Conservation (phyloP, 305 asterid genomes). For the Lippia alba region DNA sequence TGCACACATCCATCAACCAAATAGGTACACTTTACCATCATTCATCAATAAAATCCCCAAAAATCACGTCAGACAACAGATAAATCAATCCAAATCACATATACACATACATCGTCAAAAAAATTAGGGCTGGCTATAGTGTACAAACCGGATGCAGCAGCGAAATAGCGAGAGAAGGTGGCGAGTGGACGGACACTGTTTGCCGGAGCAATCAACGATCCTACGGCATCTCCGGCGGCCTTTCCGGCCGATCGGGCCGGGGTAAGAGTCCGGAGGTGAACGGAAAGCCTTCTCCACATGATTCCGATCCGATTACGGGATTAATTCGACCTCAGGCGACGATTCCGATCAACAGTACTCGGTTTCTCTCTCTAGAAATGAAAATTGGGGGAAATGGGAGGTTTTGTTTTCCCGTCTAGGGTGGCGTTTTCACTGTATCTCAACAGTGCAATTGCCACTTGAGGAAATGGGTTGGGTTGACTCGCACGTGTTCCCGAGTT, state of each 20-base stretch:
- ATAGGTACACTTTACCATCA: neutral
- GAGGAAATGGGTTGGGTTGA: conserved; percentile 6
- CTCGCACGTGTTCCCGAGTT: neutral
- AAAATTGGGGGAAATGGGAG: conserved; percentile 7
- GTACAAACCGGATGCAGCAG: conserved; percentile 45
- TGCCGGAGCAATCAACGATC: conserved; percentile 33
- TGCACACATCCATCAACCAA: conserved; percentile 8
- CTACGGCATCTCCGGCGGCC: conserved; percentile 30
- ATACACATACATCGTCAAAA: neutral
- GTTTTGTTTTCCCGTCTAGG: conserved; percentile 6
- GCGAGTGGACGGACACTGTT: conserved; percentile 34
- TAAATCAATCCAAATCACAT: neutral
- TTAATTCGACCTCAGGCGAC: conserved; percentile 35
- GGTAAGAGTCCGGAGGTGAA: conserved; percentile 43
- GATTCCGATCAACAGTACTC: conserved; percentile 7
- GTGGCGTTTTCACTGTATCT: conserved; percentile 21
- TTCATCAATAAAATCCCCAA: conserved; percentile 22
- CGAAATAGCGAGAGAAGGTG: conserved; percentile 41
- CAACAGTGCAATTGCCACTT: neutral
- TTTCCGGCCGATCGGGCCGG: conserved; percentile 40
- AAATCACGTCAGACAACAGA: conserved; percentile 11
- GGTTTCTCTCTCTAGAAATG: neutral
- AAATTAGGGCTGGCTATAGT: conserved; percentile 18
- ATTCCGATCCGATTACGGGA: conserved; percentile 31
- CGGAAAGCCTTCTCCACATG: conserved; percentile 60